Conservation (phyloP, 2,329 filamentous ascomycete genomes). For the Lasiodiplodia hormozganensis region DNA sequence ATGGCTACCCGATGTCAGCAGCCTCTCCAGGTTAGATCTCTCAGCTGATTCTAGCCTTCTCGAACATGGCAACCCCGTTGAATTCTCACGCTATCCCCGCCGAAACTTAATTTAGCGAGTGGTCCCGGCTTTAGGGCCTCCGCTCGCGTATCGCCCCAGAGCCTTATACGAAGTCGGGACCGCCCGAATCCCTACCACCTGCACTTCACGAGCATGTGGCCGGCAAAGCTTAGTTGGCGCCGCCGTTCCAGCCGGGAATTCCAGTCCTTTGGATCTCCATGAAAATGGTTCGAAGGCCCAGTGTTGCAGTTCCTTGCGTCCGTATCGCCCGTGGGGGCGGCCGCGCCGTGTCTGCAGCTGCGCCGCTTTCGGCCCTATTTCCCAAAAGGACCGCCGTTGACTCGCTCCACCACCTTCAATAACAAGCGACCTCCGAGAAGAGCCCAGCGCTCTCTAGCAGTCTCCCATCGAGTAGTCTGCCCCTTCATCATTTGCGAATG, state of each 20-base stretch:
- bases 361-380: conserved; percentile 17
- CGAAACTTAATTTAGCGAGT: conserved; percentile 6
- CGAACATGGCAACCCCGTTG: neutral
- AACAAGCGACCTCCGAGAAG: neutral
- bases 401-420: conserved; percentile 1
- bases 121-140: neutral
- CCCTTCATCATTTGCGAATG: conserved; percentile 9
- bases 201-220: neutral
- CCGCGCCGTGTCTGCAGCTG: conserved; percentile 4
- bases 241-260: no score
- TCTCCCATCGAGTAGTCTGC: conserved; percentile 2
- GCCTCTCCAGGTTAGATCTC: neutral
- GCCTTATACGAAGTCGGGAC: neutral
- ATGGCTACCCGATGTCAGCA: conserved; percentile 6
- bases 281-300: neutral
- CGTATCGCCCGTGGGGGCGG: neutral
- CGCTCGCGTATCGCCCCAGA: neutral
- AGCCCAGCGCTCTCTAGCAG: neutral
- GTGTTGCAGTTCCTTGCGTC: neutral
- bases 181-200: neutral
- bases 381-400: conserved; percentile 6
- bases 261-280: no score
- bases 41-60: neutral
- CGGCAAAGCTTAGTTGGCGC: neutral
- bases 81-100: neutral